These are phyloP conservation scores for Rhodotorula mucilaginosa DNA, from an alignment of 1,284 basidiomycete species.

Conservation along the genomic window DNA sequence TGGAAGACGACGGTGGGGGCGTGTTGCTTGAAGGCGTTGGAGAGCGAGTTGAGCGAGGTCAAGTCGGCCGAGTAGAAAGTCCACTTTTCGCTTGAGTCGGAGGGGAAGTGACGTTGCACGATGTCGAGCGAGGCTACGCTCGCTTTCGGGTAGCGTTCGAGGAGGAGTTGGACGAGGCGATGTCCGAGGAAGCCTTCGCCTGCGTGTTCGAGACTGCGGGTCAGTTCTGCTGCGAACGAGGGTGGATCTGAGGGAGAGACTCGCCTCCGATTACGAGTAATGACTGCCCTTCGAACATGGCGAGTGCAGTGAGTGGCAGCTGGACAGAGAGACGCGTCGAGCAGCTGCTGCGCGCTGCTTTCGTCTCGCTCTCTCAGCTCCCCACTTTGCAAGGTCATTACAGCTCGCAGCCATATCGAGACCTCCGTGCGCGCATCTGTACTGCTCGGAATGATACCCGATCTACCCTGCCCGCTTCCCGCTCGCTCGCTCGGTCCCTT, in stretches of 20 bases:
- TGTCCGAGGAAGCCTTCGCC: conserved; percentile 76
- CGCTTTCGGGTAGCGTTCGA: conserved; percentile 69
- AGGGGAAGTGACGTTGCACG: conserved; percentile 71
- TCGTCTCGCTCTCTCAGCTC: too few species aligned
- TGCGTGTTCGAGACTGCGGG: neutral
- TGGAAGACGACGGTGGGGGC: conserved; percentile 86
- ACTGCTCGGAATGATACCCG: too few species aligned
- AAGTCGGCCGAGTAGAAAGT: conserved; percentile 83
- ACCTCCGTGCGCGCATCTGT: too few species aligned
- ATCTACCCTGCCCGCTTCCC: too few species aligned
- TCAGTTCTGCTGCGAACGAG: neutral
- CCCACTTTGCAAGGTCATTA: too few species aligned
- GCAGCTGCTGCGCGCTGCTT: too few species aligned
- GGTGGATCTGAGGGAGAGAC: neutral
- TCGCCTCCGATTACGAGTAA: conserved; percentile 43
- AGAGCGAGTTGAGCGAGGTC: conserved; percentile 68
- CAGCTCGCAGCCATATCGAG: too few species aligned
- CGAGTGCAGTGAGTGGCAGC: neutral
- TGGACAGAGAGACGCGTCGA: too few species aligned
- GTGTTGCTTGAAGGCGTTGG: conserved; percentile 69
- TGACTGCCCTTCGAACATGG: conserved; percentile 20
- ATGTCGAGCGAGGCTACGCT: conserved; percentile 72
- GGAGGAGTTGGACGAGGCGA: conserved; percentile 79
- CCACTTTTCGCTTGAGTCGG: conserved; percentile 46
- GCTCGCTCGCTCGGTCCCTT: too few species aligned